Percentiles rank a stretch among this genome's conserved stretches.
These are phyloP conservation scores for Hypoxylon sp. DNA, from an alignment of 2,329 filamentous ascomycete genomes.

Conservation along the genomic window DNA sequence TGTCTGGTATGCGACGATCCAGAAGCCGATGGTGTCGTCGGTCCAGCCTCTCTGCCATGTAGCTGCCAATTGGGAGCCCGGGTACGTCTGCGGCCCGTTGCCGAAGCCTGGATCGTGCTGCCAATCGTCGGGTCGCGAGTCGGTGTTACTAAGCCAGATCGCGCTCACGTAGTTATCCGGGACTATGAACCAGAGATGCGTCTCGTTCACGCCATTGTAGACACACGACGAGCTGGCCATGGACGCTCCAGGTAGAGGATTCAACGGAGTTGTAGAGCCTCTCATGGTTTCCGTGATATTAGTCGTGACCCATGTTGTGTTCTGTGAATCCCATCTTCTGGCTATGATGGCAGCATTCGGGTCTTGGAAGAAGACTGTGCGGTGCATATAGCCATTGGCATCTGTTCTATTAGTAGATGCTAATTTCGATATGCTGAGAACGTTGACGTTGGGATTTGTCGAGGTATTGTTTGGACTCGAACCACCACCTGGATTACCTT, in stretches of 20 bases:
- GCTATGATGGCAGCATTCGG: constrained; percentile 38
- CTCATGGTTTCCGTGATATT: constrained; percentile 33
- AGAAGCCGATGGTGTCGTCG: constrained; percentile 24
- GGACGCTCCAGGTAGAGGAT: constrained; percentile 19
- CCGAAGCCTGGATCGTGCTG: neutral
- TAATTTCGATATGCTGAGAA: constrained; percentile 43
- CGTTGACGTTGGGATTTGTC: constrained; percentile 27
- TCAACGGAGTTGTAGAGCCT: constrained; percentile 16
- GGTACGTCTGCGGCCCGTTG: neutral
- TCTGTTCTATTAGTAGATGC: constrained; percentile 48
- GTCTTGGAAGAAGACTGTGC: constrained; percentile 51
- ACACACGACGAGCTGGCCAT: constrained; percentile 32
- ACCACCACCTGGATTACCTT: neutral
- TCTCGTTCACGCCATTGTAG: neutral
- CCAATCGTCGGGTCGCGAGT: constrained; percentile 27
- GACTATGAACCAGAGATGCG: constrained; percentile 33
- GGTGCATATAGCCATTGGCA: constrained; percentile 31
- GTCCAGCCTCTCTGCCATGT: constrained; percentile 38
- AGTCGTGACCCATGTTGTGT: constrained; percentile 39
- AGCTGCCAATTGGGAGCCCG: constrained; percentile 33
- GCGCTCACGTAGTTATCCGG: constrained; percentile 18
- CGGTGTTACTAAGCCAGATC: neutral
- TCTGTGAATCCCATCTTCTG: constrained; percentile 47
- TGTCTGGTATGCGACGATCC: constrained; percentile 39
- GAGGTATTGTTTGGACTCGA: neutral